These are phyloP conservation scores for Dacryopinax spathularia DNA, from an alignment of 768 basidiomycete species.

Conservation along the genomic window DNA sequence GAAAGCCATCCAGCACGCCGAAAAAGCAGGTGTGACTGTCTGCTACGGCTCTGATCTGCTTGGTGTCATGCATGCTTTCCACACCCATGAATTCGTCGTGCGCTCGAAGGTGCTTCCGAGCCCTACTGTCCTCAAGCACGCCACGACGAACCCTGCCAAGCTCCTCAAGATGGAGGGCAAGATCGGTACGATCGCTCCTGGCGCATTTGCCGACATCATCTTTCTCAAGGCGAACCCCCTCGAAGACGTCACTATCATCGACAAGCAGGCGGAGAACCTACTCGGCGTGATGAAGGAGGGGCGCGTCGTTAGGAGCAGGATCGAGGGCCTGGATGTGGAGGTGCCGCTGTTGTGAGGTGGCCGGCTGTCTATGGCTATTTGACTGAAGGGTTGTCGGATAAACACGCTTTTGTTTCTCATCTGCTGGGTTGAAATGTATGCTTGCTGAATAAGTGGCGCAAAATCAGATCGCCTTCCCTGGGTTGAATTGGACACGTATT, in stretches of 20 bases:
- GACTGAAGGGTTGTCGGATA: too few relatives aligned
- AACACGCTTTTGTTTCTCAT: background rate
- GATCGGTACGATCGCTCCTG: constrained; percentile 26
- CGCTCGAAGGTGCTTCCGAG: constrained; percentile 26
- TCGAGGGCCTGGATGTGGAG: constrained; percentile 16
- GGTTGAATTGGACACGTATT: too few relatives aligned
- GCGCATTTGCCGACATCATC: constrained; percentile 31
- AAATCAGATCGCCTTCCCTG: too few relatives aligned
- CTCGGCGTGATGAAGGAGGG: constrained; percentile 28
- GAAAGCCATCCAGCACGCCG: constrained; percentile 29
- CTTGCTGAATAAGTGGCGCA: too few relatives aligned
- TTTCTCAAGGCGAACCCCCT: constrained; percentile 31
- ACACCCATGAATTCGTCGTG: constrained; percentile 37
- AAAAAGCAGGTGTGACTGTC: constrained; percentile 30
- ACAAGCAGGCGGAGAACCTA: constrained; percentile 29
- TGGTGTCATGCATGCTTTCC: constrained; percentile 54
- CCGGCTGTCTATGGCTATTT: too few relatives aligned
- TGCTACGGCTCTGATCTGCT: constrained; percentile 27
- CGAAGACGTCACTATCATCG: constrained; percentile 30
- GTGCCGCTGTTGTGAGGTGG: constrained; percentile 1
- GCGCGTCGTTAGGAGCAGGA: constrained; percentile 18
- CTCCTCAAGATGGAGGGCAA: constrained; percentile 25
- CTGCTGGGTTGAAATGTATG: background rate
- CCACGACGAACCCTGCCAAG: constrained; percentile 31
- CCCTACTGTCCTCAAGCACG: constrained; percentile 27